Evolutionary conservation across 2,329 filamentous ascomycete species (phyloP).

Genomic region (Rosellinia necatrix): DNA sequence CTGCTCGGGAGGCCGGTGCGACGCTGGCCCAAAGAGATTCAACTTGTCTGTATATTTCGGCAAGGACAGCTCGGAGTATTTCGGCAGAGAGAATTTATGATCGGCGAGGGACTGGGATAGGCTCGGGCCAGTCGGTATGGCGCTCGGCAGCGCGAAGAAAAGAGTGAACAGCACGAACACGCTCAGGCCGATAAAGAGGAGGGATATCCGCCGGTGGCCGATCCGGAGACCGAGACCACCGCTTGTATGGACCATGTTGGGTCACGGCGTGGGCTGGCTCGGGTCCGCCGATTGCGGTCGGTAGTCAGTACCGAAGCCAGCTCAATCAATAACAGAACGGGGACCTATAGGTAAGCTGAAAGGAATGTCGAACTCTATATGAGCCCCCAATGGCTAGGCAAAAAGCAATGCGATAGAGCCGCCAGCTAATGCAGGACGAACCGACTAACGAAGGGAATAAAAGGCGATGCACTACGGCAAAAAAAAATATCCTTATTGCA

Average conservation of each 20-base stretch:
- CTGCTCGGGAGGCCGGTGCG: constrained; percentile 74
- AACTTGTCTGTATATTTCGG: constrained; percentile 53
- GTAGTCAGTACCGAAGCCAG: too few relatives aligned
- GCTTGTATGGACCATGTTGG: constrained; percentile 52
- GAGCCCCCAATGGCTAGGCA: not conserved
- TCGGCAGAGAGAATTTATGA: constrained; percentile 55
- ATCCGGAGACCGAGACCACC: constrained; percentile 55
- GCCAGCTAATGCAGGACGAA: too few relatives aligned
- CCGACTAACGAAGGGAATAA: constrained; percentile 12
- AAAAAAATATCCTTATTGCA: constrained; percentile 3
- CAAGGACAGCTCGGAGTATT: constrained; percentile 51
- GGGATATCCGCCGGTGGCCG: constrained; percentile 56
- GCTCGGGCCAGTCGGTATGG: constrained; percentile 53
- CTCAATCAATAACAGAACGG: too few relatives aligned
- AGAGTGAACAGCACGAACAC: constrained; percentile 59
- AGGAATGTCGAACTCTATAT: not conserved
- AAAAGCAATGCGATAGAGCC: not conserved
- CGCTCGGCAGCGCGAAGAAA: constrained; percentile 55
- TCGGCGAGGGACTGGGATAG: constrained; percentile 54
- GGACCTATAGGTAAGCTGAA: not conserved
- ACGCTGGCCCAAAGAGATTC: constrained; percentile 71
- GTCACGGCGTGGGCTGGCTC: not conserved
- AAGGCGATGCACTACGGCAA: constrained; percentile 2
- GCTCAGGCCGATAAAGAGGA: constrained; percentile 56
- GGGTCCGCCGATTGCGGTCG: not conserved